These are phyloP conservation scores for Schwanniomyces polymorphus DNA, from an alignment of 805 yeast genomes.

Conservation along the genomic window DNA sequence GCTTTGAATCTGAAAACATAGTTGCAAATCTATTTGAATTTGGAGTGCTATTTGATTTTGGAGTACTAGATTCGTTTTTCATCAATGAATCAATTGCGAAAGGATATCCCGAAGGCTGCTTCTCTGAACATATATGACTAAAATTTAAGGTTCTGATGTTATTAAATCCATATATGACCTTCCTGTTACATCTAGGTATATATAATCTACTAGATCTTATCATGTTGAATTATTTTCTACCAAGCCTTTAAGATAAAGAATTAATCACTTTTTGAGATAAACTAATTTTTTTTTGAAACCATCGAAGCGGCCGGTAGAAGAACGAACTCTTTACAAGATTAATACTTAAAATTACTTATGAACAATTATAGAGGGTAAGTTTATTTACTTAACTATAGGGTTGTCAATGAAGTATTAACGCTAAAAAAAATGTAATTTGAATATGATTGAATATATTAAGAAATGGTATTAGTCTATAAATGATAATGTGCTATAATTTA, in stretches of 20 bases:
- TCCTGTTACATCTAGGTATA: neutral
- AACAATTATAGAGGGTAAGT: too few relatives aligned
- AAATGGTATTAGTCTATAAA: neutral
- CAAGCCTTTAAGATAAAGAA: neutral
- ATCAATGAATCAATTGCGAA: neutral
- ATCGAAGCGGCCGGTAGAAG: neutral
- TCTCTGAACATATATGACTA: neutral
- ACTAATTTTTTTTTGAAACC: neutral
- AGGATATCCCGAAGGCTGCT: neutral
- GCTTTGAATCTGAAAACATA: constrained; percentile 1
- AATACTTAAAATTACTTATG: too few relatives aligned
- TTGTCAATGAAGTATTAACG: neutral
- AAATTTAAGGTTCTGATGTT: neutral
- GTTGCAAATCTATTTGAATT: constrained; percentile 1
- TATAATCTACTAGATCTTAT: neutral
- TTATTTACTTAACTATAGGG: neutral
- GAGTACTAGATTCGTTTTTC: neutral
- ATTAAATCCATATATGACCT: neutral
- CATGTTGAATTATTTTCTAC: neutral
- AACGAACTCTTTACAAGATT: neutral
- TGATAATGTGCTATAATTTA: neutral
- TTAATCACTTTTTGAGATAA: neutral
- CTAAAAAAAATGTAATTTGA: neutral
- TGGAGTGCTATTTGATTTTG: neutral
- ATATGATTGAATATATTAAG: neutral